Percentiles rank a stretch among this genome's conserved stretches.
phyloP scores from a whole-genome alignment of 176 grass and related monocot species.

The Chrysopogon serrulatus region DNA sequence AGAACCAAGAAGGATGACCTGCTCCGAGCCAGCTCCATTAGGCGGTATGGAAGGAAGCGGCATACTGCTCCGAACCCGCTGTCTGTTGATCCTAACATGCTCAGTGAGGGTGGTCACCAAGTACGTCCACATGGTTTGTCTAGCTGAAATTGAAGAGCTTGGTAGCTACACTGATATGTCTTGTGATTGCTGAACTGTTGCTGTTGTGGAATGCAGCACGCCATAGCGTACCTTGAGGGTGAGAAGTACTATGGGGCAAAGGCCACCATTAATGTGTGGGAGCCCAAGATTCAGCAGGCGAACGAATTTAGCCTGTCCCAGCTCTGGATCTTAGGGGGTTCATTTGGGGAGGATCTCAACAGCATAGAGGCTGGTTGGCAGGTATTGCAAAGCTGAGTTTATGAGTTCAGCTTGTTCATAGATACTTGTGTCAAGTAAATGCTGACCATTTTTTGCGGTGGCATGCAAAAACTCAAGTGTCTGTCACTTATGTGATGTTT shows the following conservation, averaged over 20 bases:
- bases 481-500: constrained; percentile 15
- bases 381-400: constrained; percentile 29
- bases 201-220: constrained; percentile 43
- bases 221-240: constrained; percentile 50
- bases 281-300: constrained; percentile 63
- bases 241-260: constrained; percentile 76
- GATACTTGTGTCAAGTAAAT: background rate
- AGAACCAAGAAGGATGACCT: constrained; percentile 57
- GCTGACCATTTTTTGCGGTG: background rate
- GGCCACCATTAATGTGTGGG: constrained; percentile 92
- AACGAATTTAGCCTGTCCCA: constrained; percentile 81
- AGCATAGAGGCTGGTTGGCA: constrained; percentile 91
- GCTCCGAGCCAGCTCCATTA: constrained; percentile 45
- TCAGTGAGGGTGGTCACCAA: constrained; percentile 53
- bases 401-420: background rate
- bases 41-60: constrained; percentile 51
- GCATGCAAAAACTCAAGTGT: background rate
- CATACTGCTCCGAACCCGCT: constrained; percentile 11
- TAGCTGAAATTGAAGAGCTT: background rate
- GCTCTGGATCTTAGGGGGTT: constrained; percentile 69
- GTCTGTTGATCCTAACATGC: constrained; percentile 49
- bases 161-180: background rate
- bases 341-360: constrained; percentile 68
- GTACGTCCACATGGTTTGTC: background rate
- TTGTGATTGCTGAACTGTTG: background rate